Base-by-base conservation (phyloP, 2,329 filamentous ascomycete genomes). In the Tolypocladium inflatum region DNA sequence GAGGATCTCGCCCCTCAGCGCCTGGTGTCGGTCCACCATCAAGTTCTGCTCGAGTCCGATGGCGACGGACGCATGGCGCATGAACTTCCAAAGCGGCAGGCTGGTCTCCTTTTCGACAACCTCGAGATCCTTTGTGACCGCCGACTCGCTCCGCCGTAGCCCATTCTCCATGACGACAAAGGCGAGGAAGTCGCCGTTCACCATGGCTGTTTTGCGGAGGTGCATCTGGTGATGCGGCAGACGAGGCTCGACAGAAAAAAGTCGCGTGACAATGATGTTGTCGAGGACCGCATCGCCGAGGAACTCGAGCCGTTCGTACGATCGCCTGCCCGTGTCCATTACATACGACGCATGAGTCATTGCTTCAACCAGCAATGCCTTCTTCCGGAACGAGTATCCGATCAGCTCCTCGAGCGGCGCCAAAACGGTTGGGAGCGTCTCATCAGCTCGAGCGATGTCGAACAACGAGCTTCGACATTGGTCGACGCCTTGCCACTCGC, bases 221-320 rank as follows among this genome's bases (percentile, higher is more conserved):
- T 96, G 91, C 83, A 97, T 90, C n/a, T 81, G 74, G 3, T 78
- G 67, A 54, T 81, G 75, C 0, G 72, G 58, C 0, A 84, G 67
- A 3, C 78, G 73, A 0, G 74, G 73, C 2, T 68, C 63, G 15
- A 70, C 63, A 2, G 68, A 66, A 69, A 83, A 88, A 7, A 93
- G 73, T n/a, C 74, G 77, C 0, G 74, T 76, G 9, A 90, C 84
- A 54, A 97, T 76, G 57, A 96, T 76, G 64, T 85, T 81, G 71
- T 97, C 93, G 0, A 97, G 82, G 2, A 97, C 77, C 0, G 91
- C 83, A 64, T 97, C 93, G 1, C 93, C 93, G 0, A 97, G 75
- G 65, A 94, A 96, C 67, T 97, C 93, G 1, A 97, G 80, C 0
- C 91, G 83, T 63, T 97, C 89, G 15, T 84, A 79, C 0, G 74